phyloP scores from a whole-genome alignment of 208 protist species.

The Leptomonas seymouri region DNA sequence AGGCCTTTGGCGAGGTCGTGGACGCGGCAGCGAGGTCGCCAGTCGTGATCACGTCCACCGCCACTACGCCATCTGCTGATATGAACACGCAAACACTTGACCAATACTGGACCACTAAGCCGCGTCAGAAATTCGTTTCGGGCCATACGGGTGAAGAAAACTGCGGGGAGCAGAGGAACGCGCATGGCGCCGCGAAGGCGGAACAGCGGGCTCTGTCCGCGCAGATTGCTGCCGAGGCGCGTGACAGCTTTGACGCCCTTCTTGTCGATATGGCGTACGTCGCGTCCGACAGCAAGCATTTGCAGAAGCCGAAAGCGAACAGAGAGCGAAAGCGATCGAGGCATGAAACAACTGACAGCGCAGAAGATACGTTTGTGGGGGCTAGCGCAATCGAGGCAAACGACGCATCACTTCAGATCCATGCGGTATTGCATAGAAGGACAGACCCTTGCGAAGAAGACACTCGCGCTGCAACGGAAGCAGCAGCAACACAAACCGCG shows the following conservation, averaged over 20 bases:
- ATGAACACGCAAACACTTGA: background rate
- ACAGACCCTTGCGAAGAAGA: too few species aligned
- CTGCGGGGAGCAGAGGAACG: background rate
- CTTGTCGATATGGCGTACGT: conserved; percentile 31
- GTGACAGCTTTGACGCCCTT: conserved; percentile 22
- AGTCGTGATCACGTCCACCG: background rate
- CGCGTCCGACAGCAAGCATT: background rate
- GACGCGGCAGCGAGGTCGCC: background rate
- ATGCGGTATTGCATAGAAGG: too few species aligned
- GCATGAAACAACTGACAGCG: background rate
- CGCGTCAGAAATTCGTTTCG: background rate
- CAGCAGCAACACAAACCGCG: too few species aligned
- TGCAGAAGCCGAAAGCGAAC: background rate
- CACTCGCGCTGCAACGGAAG: too few species aligned
- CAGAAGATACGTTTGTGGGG: background rate
- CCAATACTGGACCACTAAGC: background rate
- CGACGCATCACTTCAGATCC: background rate
- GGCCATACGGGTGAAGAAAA: background rate
- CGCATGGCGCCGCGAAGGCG: background rate
- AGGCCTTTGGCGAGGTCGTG: background rate
- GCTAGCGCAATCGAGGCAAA: background rate
- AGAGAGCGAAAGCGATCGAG: conserved; percentile 3
- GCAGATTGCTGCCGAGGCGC: conserved; percentile 22
- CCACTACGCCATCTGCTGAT: background rate
- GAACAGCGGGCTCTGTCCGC: background rate